A percentile compares a stretch with the other conserved stretches of the same genome.
phyloP scores from a whole-genome alignment of 2,329 filamentous ascomycete genomes.

The Clonostachys solani region DNA sequence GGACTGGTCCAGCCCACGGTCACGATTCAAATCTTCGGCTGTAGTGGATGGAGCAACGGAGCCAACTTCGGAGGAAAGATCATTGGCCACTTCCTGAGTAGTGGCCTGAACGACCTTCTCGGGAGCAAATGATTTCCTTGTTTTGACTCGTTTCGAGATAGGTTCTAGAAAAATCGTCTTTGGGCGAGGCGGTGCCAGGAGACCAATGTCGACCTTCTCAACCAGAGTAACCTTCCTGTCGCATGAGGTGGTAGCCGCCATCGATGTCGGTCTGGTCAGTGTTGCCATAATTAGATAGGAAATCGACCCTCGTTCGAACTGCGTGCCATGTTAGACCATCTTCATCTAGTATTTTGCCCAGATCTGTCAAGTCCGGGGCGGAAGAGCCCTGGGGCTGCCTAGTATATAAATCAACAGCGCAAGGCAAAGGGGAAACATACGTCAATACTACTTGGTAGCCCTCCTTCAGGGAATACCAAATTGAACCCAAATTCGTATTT shows the following conservation, averaged over 20 bases:
- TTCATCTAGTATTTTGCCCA: too few species aligned
- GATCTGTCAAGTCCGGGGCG: background rate
- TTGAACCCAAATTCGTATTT: constrained; percentile 79
- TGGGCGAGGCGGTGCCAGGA: constrained; percentile 68
- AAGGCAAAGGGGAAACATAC: constrained; percentile 47
- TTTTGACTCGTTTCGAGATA: constrained; percentile 65
- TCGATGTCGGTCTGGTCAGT: constrained; percentile 82
- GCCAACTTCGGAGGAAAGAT: constrained; percentile 25
- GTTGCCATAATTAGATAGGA: constrained; percentile 89
- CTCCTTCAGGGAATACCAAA: constrained; percentile 63
- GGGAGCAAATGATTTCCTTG: constrained; percentile 43
- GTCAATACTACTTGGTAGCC: constrained; percentile 88
- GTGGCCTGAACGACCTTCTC: constrained; percentile 7
- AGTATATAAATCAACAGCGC: background rate
- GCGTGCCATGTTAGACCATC: constrained; percentile 2
- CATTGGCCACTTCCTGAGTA: constrained; percentile 27
- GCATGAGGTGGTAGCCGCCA: constrained; percentile 74
- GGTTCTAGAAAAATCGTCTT: constrained; percentile 85
- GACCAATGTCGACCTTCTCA: constrained; percentile 81
- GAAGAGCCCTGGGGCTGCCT: background rate
- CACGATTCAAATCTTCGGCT: constrained; percentile 32
- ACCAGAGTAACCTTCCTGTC: constrained; percentile 76
- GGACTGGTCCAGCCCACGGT: constrained; percentile 37
- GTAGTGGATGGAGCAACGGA: constrained; percentile 32
- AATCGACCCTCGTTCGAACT: constrained; percentile 96